These are phyloP conservation scores for Xerocomellus dryophilus DNA, from an alignment of 768 basidiomycete species.

Conservation along the genomic window DNA sequence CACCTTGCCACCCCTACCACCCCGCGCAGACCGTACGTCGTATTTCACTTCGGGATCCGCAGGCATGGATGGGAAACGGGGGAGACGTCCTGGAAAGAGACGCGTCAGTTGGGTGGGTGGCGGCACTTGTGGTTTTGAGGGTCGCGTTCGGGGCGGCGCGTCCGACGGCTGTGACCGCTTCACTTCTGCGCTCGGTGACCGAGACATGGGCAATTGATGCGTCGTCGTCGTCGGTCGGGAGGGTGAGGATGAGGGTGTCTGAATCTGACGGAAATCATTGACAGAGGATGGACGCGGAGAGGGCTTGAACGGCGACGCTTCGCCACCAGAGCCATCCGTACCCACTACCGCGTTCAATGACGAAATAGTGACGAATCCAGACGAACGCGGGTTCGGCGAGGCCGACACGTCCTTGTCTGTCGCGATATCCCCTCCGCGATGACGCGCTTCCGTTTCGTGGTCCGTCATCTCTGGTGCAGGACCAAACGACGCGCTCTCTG, in stretches of 20 bases:
- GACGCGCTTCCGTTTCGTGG: background rate
- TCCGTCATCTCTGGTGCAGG: conserved; percentile 11
- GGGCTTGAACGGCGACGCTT: conserved; percentile 7
- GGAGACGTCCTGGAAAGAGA: conserved; percentile 28
- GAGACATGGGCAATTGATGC: background rate
- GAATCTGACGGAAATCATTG: conserved; percentile 19
- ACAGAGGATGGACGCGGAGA: conserved; percentile 21
- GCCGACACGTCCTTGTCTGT: conserved; percentile 29
- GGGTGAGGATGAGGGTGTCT: conserved; percentile 1
- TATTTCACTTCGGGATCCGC: conserved; percentile 59
- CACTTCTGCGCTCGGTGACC: conserved; percentile 17
- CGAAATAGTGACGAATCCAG: conserved; percentile 68
- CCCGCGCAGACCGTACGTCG: conserved; percentile 72
- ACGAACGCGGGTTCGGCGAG: conserved; percentile 68
- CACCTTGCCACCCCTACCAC: conserved; percentile 73
- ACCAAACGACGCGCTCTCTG: conserved; percentile 22
- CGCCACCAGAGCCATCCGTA: conserved; percentile 1
- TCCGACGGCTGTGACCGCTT: background rate
- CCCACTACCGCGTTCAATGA: conserved; percentile 39
- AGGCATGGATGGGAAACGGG: conserved; percentile 34
- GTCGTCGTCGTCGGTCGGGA: background rate
- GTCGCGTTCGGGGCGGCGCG: background rate
- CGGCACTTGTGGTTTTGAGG: background rate
- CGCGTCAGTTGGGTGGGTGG: background rate
- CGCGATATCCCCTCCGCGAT: conserved; percentile 1